Percentiles rank a stretch among this genome's conserved stretches.
These are phyloP conservation scores for Helotiales sp. DNA, from an alignment of 2,329 filamentous ascomycete species.

Conservation along the genomic window DNA sequence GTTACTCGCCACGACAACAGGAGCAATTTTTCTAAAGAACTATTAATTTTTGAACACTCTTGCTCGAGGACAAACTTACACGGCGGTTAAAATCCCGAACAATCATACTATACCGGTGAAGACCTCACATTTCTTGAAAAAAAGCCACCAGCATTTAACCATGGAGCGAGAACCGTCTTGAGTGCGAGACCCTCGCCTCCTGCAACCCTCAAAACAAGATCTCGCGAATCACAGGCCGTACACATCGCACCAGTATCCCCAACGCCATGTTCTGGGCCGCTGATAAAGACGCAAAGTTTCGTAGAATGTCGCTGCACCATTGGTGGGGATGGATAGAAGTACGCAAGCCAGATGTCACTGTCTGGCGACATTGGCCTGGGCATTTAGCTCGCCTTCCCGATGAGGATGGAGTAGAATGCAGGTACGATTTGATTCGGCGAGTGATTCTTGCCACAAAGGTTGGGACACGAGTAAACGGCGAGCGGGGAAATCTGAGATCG, in stretches of 20 bases:
- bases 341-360: slow-evolving; percentile 8
- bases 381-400: neutral
- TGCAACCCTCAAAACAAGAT: slow-evolving; percentile 4
- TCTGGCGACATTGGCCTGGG: slow-evolving; percentile 1
- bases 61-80: neutral
- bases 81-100: neutral
- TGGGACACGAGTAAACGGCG: neutral
- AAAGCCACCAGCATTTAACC: slow-evolving; percentile 1
- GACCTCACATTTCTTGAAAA: neutral
- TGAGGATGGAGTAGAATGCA: neutral
- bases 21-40: neutral
- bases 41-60: neutral
- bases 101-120: neutral
- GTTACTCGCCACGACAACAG: neutral
- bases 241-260: neutral
- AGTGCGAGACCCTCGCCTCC: neutral
- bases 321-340: neutral
- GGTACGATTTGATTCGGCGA: slow-evolving; percentile 1
- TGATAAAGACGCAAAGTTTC: neutral
- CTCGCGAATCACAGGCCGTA: slow-evolving; percentile 4
- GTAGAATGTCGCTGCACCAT: neutral
- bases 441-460: neutral
- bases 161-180: neutral
- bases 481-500: neutral
- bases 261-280: neutral